Conservation (phyloP, 1,139 yeast species). For the Blastobotrys indianensis region DNA sequence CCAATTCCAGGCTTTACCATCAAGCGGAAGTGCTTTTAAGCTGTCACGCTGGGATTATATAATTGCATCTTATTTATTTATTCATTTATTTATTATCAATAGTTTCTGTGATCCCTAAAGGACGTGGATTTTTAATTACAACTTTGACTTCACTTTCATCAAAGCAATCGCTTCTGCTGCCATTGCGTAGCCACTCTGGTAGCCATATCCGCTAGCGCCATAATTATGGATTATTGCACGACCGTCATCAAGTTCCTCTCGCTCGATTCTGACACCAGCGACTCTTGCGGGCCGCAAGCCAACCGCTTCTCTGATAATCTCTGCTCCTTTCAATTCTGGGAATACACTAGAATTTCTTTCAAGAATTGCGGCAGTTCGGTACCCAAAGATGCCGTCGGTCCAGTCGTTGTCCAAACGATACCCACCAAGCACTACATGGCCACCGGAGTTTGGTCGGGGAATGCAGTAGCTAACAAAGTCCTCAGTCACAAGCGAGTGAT, state of each 20-base stretch:
- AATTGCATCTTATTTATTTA: not conserved
- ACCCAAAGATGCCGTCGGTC: slow-evolving; percentile 49
- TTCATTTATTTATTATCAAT: not conserved
- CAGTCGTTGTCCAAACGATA: slow-evolving; percentile 54
- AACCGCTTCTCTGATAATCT: slow-evolving; percentile 52
- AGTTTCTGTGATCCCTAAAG: too few relatives aligned
- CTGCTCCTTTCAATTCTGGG: slow-evolving; percentile 45
- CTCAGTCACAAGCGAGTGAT: slow-evolving; percentile 19
- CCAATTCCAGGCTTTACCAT: too few relatives aligned
- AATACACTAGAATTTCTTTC: slow-evolving; percentile 47
- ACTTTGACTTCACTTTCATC: slow-evolving; percentile 15
- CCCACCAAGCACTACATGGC: slow-evolving; percentile 64
- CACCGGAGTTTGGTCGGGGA: slow-evolving; percentile 58
- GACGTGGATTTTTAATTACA: slow-evolving; percentile 3
- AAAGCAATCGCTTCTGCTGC: slow-evolving; percentile 43
- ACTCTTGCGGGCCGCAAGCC: slow-evolving; percentile 66
- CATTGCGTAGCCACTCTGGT: slow-evolving; percentile 68
- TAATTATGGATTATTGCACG: slow-evolving; percentile 53
- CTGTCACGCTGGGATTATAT: not conserved
- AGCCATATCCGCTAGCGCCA: slow-evolving; percentile 76
- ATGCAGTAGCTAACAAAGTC: slow-evolving; percentile 45
- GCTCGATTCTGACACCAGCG: slow-evolving; percentile 63
- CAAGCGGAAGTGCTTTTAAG: too few relatives aligned
- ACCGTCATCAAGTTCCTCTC: slow-evolving; percentile 36
- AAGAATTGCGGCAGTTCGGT: slow-evolving; percentile 54